Conservation (phyloP, 768 basidiomycete species). For the Amanita exitialis region DNA sequence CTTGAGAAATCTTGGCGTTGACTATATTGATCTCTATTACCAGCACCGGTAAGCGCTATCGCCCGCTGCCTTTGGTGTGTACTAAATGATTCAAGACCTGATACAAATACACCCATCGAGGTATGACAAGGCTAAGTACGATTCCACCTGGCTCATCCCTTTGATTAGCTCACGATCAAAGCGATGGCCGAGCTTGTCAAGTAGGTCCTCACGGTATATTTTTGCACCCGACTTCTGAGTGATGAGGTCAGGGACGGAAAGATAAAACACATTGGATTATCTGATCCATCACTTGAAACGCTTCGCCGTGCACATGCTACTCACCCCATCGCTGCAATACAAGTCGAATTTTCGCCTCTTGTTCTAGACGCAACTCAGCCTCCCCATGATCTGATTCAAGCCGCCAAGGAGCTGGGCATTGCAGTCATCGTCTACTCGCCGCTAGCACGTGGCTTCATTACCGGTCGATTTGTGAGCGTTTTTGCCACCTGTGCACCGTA, state of each 20-base stretch:
- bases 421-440: constrained; percentile 39
- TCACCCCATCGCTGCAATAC: constrained; percentile 31
- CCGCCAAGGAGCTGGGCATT: constrained; percentile 33
- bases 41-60: constrained; percentile 20
- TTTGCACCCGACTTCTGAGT: constrained; percentile 4
- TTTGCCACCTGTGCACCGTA: background rate
- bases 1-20: constrained; percentile 22
- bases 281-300: constrained; percentile 32
- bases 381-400: constrained; percentile 24
- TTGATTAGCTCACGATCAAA: constrained; percentile 19
- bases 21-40: constrained; percentile 29
- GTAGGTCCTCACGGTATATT: constrained; percentile 16
- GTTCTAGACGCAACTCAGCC: constrained; percentile 32
- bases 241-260: constrained; percentile 23
- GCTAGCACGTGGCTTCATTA: constrained; percentile 37
- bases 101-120: constrained; percentile 20
- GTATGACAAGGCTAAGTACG: constrained; percentile 2
- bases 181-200: constrained; percentile 26
- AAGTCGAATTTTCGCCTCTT: constrained; percentile 36
- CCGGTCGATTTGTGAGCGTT: constrained; percentile 29
- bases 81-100: constrained; percentile 5
- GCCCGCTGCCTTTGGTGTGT: background rate
- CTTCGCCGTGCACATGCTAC: constrained; percentile 38
- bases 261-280: constrained; percentile 42
- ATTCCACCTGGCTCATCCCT: background rate